Base-by-base conservation (phyloP, 768 basidiomycete genomes). In the Phaffia australis region DNA sequence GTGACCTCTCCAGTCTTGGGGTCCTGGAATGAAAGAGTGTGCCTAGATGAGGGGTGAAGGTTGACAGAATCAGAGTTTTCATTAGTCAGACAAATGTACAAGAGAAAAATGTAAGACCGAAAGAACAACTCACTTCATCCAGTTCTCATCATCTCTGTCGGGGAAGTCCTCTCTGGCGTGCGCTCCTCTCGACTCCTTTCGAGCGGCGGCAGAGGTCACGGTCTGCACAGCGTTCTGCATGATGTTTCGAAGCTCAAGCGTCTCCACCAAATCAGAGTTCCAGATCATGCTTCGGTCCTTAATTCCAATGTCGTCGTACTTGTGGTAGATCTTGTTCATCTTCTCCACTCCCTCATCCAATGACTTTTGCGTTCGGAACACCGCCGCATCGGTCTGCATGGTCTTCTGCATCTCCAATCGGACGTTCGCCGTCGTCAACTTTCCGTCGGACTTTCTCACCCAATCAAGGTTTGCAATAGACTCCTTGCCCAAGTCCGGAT, bases 231-330 rank as follows among this genome's bases (percentile, higher is more conserved):
- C 95, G 74, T 87, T 89, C 76, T 94, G 92, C 73, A 95, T 82
- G 70, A 95, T 80, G 79, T 98, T 99, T 76, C 93, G 87, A 50
- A 98, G 85, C 77, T 99, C 95, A 63, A 98, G 83, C 14, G 93
- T 98, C 80, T 99, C 95, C 69, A 98, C 82, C 66, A 99, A 85
- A 76, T 99, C 95, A 48, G 62, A 32, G 80, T 98, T 97, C 95
- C 94, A 99, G 78, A 98, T 95, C 93, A 98, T 89, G 78, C 89
- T 90, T 74, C 95, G 83, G 78, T 98, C 95, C 81, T 95, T 92
- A 81, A 95, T 89, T 63, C 93, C 89, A 71, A 99, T 88, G 54
- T 94, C 83, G 71, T 87, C 82, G 78, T 85, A 98, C 74, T 83
- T 89, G 74, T 87, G 84, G 82, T 93, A 93, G 72, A 98, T 90